Base-by-base conservation (phyloP, 2,329 filamentous ascomycete species). In the Raffaelea deltoideospora region DNA sequence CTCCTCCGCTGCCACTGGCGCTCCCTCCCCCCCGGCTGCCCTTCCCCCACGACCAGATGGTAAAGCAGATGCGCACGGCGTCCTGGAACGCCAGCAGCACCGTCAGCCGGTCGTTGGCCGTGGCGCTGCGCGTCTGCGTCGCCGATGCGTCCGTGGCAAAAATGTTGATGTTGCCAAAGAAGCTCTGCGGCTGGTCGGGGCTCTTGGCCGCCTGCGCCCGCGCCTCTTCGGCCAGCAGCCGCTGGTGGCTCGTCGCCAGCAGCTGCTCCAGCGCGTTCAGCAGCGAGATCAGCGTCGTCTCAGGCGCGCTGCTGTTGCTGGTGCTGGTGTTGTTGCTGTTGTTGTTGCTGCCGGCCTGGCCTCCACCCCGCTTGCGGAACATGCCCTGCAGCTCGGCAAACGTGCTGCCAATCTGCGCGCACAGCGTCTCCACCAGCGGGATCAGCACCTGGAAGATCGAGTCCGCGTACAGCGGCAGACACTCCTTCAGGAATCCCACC, bases 31-130 rank as follows among this genome's bases (percentile, higher is more conserved):
- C n/a, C n/a, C n/a, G n/a, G n/a, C n/a, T n/a, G n/a, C n/a, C n/a
- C n/a, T n/a, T n/a, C n/a, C n/a, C n/a, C n/a, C n/a, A n/a, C 88
- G 83, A 82, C 90, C 92, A 98, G 36, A 98, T 94, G 11, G 68
- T 75, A 53, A 93, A 92, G 55, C 87, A 94, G 34, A 93, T 82
- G 19, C 85, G 76, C 40, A 96, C 84, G 1, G 87, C 85, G 53
- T 98, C 92, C 55, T 96, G 88, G 53, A 98, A 94, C 10, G 87
- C 92, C n/a, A 98, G 66, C 31, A 95, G 67, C 17, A 98, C 88
- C 0, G 90, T 96, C 18, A 98, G 66, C 32, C 88, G 75, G 48
- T 90, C 88, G 50, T 96, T 98, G 9, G 87, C 86, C n/a, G 83
- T 86, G 8, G 79, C 75, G 41, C 78, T 85, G 34, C 86, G 76